A percentile compares a stretch with the other conserved stretches of the same genome.
Evolutionary conservation across 2,329 filamentous ascomycete genomes (phyloP).

Genomic region (Fusarium equiseti): DNA sequence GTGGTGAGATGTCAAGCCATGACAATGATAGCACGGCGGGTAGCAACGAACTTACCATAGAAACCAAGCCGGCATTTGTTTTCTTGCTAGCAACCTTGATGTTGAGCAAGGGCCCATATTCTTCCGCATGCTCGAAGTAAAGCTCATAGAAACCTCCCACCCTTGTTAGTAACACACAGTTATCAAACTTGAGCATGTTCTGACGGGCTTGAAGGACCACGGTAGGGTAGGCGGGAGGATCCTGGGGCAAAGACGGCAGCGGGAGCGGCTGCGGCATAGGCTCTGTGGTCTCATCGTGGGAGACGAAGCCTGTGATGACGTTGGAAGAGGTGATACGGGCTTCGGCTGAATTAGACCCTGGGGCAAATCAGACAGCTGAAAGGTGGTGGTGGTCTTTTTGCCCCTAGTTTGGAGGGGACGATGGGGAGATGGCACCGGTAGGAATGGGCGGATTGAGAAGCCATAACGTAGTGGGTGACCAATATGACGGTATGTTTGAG

Average conservation of each 20-base stretch:
- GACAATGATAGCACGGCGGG: conserved; percentile 13
- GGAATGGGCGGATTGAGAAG: conserved; percentile 38
- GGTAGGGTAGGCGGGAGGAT: conserved; percentile 77
- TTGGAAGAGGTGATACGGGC: conserved; percentile 28
- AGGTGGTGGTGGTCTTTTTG: conserved; percentile 66
- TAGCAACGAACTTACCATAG: conserved; percentile 74
- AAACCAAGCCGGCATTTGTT: conserved; percentile 80
- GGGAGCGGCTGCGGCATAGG: conserved; percentile 37
- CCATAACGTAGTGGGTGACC: conserved; percentile 17
- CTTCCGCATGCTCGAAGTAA: conserved; percentile 95
- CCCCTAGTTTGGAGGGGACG: conserved; percentile 53
- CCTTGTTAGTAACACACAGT: conserved; percentile 90
- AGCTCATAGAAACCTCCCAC: conserved; percentile 98
- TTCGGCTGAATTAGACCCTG: conserved; percentile 59
- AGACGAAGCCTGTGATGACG: conserved; percentile 35
- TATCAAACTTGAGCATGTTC: conserved; percentile 91
- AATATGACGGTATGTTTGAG: conserved; percentile 5
- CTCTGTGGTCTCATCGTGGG: conserved; percentile 28
- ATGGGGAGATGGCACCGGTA: conserved; percentile 38
- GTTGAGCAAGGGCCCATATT: conserved; percentile 86
- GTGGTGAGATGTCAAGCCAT: conserved; percentile 32
- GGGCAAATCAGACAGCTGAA: conserved; percentile 69
- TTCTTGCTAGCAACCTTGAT: conserved; percentile 87
- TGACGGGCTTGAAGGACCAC: conserved; percentile 87
- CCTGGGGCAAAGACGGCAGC: conserved; percentile 53